Evolutionary conservation across 164 flowering plant species (phyloP).

Genomic region (Magnolia officinalis): DNA sequence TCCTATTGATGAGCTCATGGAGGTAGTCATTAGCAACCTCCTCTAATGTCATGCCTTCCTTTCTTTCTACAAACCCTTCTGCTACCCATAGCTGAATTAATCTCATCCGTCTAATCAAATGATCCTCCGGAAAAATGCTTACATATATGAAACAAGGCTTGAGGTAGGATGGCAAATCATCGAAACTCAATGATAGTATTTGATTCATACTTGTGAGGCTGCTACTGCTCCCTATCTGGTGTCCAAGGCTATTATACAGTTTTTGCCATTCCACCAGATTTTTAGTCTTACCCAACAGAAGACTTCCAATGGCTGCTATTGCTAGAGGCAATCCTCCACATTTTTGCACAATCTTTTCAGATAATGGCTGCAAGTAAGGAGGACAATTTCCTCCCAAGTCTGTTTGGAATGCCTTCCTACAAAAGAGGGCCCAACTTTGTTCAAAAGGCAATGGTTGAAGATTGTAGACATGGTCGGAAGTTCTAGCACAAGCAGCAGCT

Average conservation of each 20-base stretch:
- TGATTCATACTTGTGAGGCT: not conserved
- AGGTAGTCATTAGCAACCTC: constrained; percentile 15
- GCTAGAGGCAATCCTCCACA: constrained; percentile 27
- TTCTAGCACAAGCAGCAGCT: not conserved
- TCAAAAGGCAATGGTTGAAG: not conserved
- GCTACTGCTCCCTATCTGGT: constrained; percentile 1
- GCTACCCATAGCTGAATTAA: constrained; percentile 16
- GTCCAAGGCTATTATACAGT: constrained; percentile 8
- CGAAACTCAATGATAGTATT: constrained; percentile 14
- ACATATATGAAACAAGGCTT: constrained; percentile 16
- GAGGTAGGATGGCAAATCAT: constrained; percentile 13
- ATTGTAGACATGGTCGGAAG: not conserved
- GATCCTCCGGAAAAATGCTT: constrained; percentile 14
- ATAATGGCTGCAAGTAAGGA: not conserved
- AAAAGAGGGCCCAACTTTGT: constrained; percentile 35
- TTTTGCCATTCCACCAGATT: constrained; percentile 10
- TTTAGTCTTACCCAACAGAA: constrained; percentile 8
- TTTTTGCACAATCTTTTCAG: not conserved
- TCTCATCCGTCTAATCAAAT: not conserved
- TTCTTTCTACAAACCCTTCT: constrained; percentile 11
- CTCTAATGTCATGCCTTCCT: constrained; percentile 5
- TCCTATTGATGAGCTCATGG: not conserved
- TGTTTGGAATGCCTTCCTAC: constrained; percentile 15
- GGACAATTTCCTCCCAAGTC: not conserved
- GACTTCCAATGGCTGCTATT: constrained; percentile 16